Base-by-base conservation (phyloP, 1,284 basidiomycete species). In the Mycena citricolor region DNA sequence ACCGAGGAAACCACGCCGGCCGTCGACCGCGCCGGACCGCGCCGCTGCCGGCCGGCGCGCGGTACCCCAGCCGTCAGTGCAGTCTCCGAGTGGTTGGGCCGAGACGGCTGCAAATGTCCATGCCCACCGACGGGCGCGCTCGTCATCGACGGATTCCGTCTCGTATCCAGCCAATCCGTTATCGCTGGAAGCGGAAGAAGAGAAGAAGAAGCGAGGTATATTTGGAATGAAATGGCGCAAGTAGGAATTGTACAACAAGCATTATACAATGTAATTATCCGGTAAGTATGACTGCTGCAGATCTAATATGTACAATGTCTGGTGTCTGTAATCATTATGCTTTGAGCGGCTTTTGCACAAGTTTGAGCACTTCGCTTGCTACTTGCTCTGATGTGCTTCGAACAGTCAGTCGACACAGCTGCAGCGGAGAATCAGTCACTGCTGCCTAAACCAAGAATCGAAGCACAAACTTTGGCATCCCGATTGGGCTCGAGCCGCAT, bases 351-450 rank as follows among this genome's bases (percentile, higher is more conserved):
- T 72, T 80, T 57, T 83, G 77, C 47, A 90, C 55, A 47, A 86
- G 67, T 58, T 74, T 77, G 61, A 92, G 77, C 34, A 94, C 77
- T 66, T 94, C 90, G 2, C 72, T 64, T 28, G 94, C 93, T 8
- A 97, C 93, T 25, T 86, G 77, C 63, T 95, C 94, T 44, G 95
- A 97, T 2, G 97, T 98, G 59, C 94, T 95, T 58, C 97, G 80
- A 32, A 98, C 78, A 7, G 97, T 99, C 49, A 99, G 63, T 40
- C 97, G 87, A 64, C 93, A 97, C 35, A 98, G 73, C 92, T 94
- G 42, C 45, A 30, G 30, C 43, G 8, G 11, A 25, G 23, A 42
- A 21, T 50, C 44, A 28, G 44, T 33, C 44, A 54, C 23, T 41
- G 6, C 13, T 23, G 20, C 34, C 17, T 44, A 39, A 21, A 40